Evolutionary conservation across 1,284 basidiomycete genomes (phyloP).

Genomic region (Trametes versicolor): DNA sequence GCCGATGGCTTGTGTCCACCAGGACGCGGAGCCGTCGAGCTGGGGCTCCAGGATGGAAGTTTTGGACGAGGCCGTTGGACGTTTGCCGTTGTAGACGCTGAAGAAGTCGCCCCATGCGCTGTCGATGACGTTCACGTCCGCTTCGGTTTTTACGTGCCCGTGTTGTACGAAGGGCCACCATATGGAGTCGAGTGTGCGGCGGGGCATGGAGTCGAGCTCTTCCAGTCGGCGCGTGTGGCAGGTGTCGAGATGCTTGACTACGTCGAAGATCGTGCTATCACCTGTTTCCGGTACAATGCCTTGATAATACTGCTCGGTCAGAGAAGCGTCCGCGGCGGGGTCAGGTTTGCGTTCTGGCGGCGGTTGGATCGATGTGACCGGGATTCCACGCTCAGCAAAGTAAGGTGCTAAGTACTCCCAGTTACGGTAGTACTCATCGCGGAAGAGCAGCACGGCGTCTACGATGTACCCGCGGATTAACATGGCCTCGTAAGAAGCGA

Average conservation of each 20-base stretch:
- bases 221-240: constrained; percentile 72
- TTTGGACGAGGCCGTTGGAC: constrained; percentile 24
- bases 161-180: constrained; percentile 99
- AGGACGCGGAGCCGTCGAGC: constrained; percentile 94
- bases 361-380: constrained; percentile 63
- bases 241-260: constrained; percentile 70
- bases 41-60: constrained; percentile 71
- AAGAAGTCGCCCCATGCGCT: constrained; percentile 92
- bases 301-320: constrained; percentile 80
- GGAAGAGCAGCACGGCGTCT: constrained; percentile 89
- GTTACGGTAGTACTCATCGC: constrained; percentile 90
- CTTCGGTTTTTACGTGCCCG: constrained; percentile 69
- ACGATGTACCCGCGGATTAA: constrained; percentile 90
- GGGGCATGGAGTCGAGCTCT: constrained; percentile 82
- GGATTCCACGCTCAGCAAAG: constrained; percentile 79
- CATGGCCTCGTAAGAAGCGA: constrained; percentile 93
- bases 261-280: constrained; percentile 55
- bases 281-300: constrained; percentile 50
- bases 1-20: constrained; percentile 98
- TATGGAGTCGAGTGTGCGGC: constrained; percentile 78
- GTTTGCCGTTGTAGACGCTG: constrained; percentile 65
- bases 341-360: constrained; percentile 68
- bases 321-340: constrained; percentile 56
- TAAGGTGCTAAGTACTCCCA: constrained; percentile 85
- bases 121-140: constrained; percentile 91